phyloP scores from a whole-genome alignment of 257 asterid species.

The Nicotiana obtusifolia region DNA sequence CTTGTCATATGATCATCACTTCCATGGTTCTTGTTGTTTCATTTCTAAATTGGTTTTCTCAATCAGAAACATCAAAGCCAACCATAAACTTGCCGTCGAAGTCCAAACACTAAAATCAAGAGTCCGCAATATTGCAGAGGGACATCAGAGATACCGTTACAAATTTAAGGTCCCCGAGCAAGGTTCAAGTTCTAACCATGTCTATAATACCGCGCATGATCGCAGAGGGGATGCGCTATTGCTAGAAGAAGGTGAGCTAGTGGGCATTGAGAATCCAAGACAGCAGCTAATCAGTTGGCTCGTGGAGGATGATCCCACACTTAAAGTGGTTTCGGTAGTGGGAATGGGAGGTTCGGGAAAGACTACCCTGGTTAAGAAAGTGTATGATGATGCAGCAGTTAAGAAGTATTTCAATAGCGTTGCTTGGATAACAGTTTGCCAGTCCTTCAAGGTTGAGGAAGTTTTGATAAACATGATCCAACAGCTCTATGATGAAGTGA shows the following conservation, averaged over 20 bases:
- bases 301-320: conserved; percentile 11
- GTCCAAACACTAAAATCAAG: conserved; percentile 14
- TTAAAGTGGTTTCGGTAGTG: conserved; percentile 26
- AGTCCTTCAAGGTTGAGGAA: conserved; percentile 15
- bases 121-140: conserved; percentile 7
- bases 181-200: background rate
- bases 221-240: conserved; percentile 27
- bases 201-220: background rate
- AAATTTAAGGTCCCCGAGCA: background rate
- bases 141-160: conserved; percentile 15
- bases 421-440: conserved; percentile 34
- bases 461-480: conserved; percentile 18
- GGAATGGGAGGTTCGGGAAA: conserved; percentile 40
- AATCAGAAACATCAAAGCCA: conserved; percentile 10
- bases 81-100: conserved; percentile 19
- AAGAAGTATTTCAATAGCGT: conserved; percentile 26
- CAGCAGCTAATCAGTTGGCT: conserved; percentile 12
- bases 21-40: background rate
- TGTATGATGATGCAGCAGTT: conserved; percentile 19
- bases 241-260: conserved; percentile 26
- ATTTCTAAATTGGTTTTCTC: background rate
- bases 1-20: background rate
- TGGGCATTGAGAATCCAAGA: conserved; percentile 31
- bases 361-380: conserved; percentile 34
- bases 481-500: conserved; percentile 21